Evolutionary conservation across 768 basidiomycete genomes (phyloP).

Genomic region (Rhizopogon vinicolor): DNA sequence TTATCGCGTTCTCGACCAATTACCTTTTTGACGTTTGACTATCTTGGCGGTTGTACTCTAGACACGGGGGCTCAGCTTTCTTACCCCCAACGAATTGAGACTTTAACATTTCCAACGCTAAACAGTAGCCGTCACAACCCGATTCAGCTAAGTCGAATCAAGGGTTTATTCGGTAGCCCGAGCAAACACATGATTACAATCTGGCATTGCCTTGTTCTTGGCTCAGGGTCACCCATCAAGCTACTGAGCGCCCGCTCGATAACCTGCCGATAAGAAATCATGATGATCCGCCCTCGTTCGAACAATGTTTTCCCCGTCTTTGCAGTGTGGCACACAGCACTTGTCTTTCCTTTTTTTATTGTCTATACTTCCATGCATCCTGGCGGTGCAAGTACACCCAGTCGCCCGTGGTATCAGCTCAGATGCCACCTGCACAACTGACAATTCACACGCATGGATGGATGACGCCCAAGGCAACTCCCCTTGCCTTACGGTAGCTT

Average conservation of each 20-base stretch:
- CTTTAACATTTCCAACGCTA: too few relatives aligned
- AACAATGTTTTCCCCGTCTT: background rate
- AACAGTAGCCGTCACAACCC: too few relatives aligned
- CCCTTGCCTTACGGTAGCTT: slow-evolving; percentile 24
- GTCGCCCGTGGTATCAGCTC: slow-evolving; percentile 7
- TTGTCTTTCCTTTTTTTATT: background rate
- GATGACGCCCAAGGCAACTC: slow-evolving; percentile 7
- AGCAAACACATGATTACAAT: too few relatives aligned
- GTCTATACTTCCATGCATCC: background rate
- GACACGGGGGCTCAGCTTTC: too few relatives aligned
- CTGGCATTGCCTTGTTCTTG: too few relatives aligned
- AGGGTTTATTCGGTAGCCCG: too few relatives aligned
- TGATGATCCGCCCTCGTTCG: background rate
- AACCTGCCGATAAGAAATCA: background rate
- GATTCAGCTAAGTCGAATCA: too few relatives aligned
- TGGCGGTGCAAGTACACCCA: slow-evolving; percentile 7
- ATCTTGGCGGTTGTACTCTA: too few relatives aligned
- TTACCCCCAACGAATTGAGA: too few relatives aligned
- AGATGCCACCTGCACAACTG: slow-evolving; percentile 10
- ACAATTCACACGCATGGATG: slow-evolving; percentile 20
- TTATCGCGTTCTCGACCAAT: too few relatives aligned
- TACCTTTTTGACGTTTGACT: too few relatives aligned
- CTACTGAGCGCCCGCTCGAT: background rate
- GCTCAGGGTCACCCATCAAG: background rate
- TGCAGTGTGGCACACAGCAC: background rate